phyloP scores from a whole-genome alignment of 2,329 filamentous ascomycete species.

The Graphiopsis chlorocephala region DNA sequence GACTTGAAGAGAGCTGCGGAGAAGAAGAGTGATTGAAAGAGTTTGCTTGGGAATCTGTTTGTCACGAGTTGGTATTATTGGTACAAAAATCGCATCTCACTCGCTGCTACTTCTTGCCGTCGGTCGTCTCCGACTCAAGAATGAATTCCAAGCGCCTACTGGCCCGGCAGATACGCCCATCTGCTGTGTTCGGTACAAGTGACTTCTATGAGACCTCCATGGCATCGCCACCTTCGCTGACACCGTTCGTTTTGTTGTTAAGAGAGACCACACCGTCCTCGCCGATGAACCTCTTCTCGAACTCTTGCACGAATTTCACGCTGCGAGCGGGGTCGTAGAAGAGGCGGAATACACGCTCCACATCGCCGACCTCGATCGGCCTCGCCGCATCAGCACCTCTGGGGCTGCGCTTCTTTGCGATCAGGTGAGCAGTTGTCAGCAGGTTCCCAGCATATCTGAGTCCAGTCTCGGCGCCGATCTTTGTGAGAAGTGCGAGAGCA shows the following conservation, averaged over 20 bases:
- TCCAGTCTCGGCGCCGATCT: slow-evolving; percentile 90
- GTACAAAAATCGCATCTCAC: slow-evolving; percentile 2
- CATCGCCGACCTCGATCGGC: slow-evolving; percentile 74
- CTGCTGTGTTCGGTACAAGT: background rate
- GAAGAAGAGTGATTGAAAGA: background rate
- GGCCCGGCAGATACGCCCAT: background rate
- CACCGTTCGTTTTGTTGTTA: slow-evolving; percentile 47
- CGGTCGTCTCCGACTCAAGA: background rate
- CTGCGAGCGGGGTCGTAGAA: slow-evolving; percentile 90
- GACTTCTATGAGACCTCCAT: slow-evolving; percentile 63
- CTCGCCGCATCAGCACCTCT: slow-evolving; percentile 63
- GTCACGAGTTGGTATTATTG: slow-evolving; percentile 2
- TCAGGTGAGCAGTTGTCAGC: slow-evolving; percentile 87
- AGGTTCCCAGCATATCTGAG: slow-evolving; percentile 96
- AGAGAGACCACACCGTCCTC: slow-evolving; percentile 79
- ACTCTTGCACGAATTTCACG: slow-evolving; percentile 84
- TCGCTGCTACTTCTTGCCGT: background rate
- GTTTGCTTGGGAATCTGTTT: background rate
- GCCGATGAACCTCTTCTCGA: slow-evolving; percentile 89
- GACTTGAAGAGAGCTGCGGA: slow-evolving; percentile 1
- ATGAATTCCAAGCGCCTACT: slow-evolving; percentile 12
- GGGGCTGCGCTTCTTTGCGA: slow-evolving; percentile 69
- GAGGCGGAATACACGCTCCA: slow-evolving; percentile 87
- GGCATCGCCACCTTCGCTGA: slow-evolving; percentile 47
- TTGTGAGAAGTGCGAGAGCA: slow-evolving; percentile 86